Conservation (phyloP, 352 stramenopile species). For the Phytophthora agathidicida region DNA sequence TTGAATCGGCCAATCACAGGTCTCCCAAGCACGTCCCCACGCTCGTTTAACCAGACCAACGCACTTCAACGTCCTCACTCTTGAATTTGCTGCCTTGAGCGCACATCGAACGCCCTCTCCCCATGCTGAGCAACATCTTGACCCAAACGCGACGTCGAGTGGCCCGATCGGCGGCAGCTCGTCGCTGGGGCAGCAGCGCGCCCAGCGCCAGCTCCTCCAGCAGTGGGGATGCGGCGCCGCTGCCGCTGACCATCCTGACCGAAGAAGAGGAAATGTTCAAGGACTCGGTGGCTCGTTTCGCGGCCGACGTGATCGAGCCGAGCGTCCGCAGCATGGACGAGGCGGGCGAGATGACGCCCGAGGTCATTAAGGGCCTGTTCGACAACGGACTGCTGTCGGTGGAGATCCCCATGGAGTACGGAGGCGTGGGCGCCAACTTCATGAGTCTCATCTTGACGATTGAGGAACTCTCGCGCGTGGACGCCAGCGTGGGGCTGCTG, state of each 20-base stretch:
- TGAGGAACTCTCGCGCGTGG: constrained; percentile 95
- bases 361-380: constrained; percentile 92
- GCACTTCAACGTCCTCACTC: constrained; percentile 11
- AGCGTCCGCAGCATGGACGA: constrained; percentile 94
- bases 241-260: constrained; percentile 70
- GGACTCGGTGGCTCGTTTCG: constrained; percentile 86
- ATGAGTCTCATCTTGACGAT: constrained; percentile 95
- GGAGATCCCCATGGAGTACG: constrained; percentile 93
- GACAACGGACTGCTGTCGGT: constrained; percentile 94
- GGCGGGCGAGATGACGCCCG: constrained; percentile 83
- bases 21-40: constrained; percentile 15
- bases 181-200: constrained; percentile 15
- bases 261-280: constrained; percentile 87
- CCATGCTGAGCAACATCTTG: constrained; percentile 23
- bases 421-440: constrained; percentile 93
- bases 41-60: too few species aligned
- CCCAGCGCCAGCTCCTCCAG: background rate
- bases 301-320: constrained; percentile 80
- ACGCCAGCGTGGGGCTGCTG: constrained; percentile 94
- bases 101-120: background rate
- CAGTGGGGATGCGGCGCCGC: background rate
- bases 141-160: constrained; percentile 15
- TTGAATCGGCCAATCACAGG: constrained; percentile 17
- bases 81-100: constrained; percentile 7
- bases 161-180: constrained; percentile 2